Base-by-base conservation (phyloP, 2,329 filamentous ascomycete species). In the Sporothrix dimorphospora region DNA sequence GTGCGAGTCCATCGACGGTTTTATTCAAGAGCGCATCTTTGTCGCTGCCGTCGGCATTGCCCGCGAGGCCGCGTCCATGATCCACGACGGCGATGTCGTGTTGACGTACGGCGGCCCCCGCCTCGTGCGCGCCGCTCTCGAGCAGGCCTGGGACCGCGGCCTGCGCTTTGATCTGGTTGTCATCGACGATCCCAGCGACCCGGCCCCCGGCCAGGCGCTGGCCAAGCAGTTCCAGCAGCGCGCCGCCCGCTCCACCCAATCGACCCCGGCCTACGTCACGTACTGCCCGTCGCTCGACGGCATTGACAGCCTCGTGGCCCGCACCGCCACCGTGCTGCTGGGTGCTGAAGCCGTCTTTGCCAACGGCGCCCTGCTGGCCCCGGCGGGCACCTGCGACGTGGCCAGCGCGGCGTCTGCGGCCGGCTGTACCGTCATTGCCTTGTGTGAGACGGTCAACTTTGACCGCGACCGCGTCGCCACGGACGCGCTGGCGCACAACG, bases 381-480 rank as follows among this genome's bases (percentile, higher is more conserved):
- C 94, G 24, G 90, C 94, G 11, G 96, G 96, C 73, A 97, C 94
- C 3, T 93, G 93, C 30, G 89, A 96, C 73, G 88, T 98, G 11
- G 94, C 95, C 21, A 92, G 96, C 84, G 90, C 92, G 0, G 95
- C 94, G 6, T 89, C 91, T 69, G 89, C 92, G 72, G 85, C 90
- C 24, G 90, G 91, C 72, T 88, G 94, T 49, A 92, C 93, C 0
- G 93, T 98, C 72, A 90, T 97, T 45, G 93, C 97, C 3, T 92
- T 97, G 73, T 97, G 94, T 81, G 95, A 98, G 83, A 96, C 92
- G 4, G 91, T 98, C 83, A 99, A 98, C 82, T 98, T 98, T 80
- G 92, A 96, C 78, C 40, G 88, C 83, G 90, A 94, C 77, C 91
- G 94, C 72, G 93, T 98, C 12, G 92, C 94, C 7, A 89, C 97